A percentile compares a stretch with the other conserved stretches of the same genome.
These are phyloP conservation scores for Fusarium musae DNA, from an alignment of 2,329 filamentous ascomycete genomes.

Conservation along the genomic window DNA sequence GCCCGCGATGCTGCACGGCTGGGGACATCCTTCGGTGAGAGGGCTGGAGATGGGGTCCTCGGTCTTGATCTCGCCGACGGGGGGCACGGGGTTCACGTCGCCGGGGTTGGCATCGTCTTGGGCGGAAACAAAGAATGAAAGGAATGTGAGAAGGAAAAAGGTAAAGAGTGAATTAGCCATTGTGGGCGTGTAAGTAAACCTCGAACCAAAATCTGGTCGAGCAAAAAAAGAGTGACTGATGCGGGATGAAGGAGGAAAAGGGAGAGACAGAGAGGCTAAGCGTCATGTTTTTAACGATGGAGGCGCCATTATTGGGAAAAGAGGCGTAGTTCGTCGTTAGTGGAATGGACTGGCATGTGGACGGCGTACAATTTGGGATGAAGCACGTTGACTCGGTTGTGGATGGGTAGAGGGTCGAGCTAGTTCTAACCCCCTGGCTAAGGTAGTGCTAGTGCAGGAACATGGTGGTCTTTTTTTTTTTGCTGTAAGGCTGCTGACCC, in stretches of 20 bases:
- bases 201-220: too few species aligned
- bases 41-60: constrained; percentile 42
- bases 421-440: constrained; percentile 7
- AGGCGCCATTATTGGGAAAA: constrained; percentile 6
- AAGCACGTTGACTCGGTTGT: neutral
- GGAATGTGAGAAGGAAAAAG: constrained; percentile 30
- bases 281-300: constrained; percentile 22
- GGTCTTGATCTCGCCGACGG: constrained; percentile 37
- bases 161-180: constrained; percentile 42
- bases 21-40: constrained; percentile 40
- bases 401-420: neutral
- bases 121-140: constrained; percentile 14
- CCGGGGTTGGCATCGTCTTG: constrained; percentile 25
- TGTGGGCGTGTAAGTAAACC: constrained; percentile 2
- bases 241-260: neutral
- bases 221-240: constrained; percentile 8
- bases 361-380: constrained; percentile 10
- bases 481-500: constrained; percentile 28
- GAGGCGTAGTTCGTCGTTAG: constrained; percentile 10
- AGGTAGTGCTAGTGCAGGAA: constrained; percentile 23
- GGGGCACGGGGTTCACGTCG: constrained; percentile 36
- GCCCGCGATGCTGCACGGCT: constrained; percentile 31
- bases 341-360: constrained; percentile 31
- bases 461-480: neutral
- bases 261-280: neutral